These are phyloP conservation scores for Orbilia brochopaga DNA, from an alignment of 2,329 filamentous ascomycete species.

Conservation along the genomic window DNA sequence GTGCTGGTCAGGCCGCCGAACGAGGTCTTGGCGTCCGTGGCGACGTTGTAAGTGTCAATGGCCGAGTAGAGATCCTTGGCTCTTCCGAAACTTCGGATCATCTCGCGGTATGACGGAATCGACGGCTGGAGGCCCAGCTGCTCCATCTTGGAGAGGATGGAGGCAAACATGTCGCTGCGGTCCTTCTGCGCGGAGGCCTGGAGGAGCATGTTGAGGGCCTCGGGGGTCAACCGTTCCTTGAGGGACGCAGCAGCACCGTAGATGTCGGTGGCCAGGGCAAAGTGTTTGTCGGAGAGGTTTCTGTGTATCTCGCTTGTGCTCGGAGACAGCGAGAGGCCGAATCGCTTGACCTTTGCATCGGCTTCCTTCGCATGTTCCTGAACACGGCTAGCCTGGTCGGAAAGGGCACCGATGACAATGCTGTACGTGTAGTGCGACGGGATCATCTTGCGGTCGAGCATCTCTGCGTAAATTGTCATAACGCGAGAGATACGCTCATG, in stretches of 20 bases:
- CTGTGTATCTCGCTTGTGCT: constrained; percentile 81
- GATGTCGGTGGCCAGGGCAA: constrained; percentile 39
- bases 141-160: constrained; percentile 91
- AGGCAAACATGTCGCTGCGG: constrained; percentile 84
- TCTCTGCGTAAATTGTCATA: constrained; percentile 93
- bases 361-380: constrained; percentile 73
- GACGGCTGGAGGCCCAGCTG: constrained; percentile 73
- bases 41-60: constrained; percentile 94
- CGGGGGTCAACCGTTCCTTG: constrained; percentile 69
- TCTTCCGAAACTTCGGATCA: constrained; percentile 92
- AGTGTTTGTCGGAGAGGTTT: constrained; percentile 72
- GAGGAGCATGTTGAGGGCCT: constrained; percentile 80
- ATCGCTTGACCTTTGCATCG: constrained; percentile 81
- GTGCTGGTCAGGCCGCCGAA: constrained; percentile 67
- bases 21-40: constrained; percentile 66
- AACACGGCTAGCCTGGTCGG: constrained; percentile 79
- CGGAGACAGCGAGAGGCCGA: constrained; percentile 62
- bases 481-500: constrained; percentile 88
- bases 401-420: constrained; percentile 81
- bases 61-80: constrained; percentile 82
- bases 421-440: constrained; percentile 87
- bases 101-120: constrained; percentile 82
- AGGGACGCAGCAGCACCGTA: constrained; percentile 56
- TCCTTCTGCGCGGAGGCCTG: constrained; percentile 83
- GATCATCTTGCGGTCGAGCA: constrained; percentile 82